Base-by-base conservation (phyloP, 176 grass and related monocot species). In the Pontederia crassipes region DNA sequence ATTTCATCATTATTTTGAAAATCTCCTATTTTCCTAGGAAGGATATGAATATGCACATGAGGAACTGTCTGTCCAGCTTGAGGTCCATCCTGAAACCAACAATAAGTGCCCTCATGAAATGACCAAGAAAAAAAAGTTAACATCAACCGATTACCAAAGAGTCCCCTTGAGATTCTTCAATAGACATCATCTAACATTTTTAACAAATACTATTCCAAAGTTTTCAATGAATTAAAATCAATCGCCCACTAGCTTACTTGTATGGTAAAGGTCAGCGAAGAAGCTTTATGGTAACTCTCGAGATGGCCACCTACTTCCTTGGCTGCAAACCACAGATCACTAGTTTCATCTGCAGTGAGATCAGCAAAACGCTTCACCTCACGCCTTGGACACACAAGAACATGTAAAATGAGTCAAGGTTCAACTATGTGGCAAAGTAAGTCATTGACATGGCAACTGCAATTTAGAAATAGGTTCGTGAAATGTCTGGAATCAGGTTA, bases 1-100 rank as follows among this genome's bases (percentile, higher is more conserved):
- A 97, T 97, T 70, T 97, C 84, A 68, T 90, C 92, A 50, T 96
- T 90, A 24, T 88, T 90, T 62, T 90, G 81, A 58, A 97, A 97
- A 65, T 97, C 87, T 67, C 87, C 92, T 66, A 24, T 75, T 83
- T 78, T 97, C 72, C 87, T 88, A 2, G 83, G 92, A 63, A 90
- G 83, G 53, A 97, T 50, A 10, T 91, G 92, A 78, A 97, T 90
- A 71, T 97, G 87, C n/a, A 97, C 81, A 88, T 91, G 92, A 27
- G 87, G 78, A 69, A 97, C 92, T 50, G 83, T 97, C 73, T 97
- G 92, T 17, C 92, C 92, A 64, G 87, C 83, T 59, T 96, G 64
- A 72, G 87, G 87, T 77, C 87, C 92, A 87, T 96, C 87, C 86
- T 96, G 78, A 61, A 53, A 18, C 50, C 54, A 61, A 56, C 32